phyloP scores from a whole-genome alignment of 2,329 filamentous ascomycete genomes.

The Helminthosporium solani region DNA sequence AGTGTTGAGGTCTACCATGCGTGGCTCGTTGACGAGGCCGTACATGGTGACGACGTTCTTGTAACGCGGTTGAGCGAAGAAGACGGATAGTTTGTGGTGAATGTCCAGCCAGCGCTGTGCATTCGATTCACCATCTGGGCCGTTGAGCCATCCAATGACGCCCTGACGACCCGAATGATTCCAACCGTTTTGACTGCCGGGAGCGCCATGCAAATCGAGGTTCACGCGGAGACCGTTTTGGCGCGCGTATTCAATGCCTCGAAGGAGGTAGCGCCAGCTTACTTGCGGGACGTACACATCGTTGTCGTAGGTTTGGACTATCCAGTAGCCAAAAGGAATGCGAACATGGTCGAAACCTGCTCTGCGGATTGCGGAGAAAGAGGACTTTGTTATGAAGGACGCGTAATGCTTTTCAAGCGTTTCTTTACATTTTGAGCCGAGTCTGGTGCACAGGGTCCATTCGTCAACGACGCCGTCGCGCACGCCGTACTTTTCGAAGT shows the following conservation, averaged over 20 bases:
- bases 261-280: constrained; percentile 89
- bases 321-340: constrained; percentile 95
- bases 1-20: constrained; percentile 69
- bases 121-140: constrained; percentile 78
- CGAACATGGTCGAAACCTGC: constrained; percentile 96
- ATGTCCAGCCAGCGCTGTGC: constrained; percentile 80
- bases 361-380: constrained; percentile 78
- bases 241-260: constrained; percentile 89
- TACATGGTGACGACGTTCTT: constrained; percentile 91
- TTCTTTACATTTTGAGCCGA: constrained; percentile 66
- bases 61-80: constrained; percentile 93
- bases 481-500: constrained; percentile 69
- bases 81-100: constrained; percentile 81
- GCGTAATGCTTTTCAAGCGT: constrained; percentile 91
- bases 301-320: constrained; percentile 76
- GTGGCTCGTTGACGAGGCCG: constrained; percentile 90
- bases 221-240: constrained; percentile 92
- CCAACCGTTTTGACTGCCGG: constrained; percentile 96
- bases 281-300: constrained; percentile 87
- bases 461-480: constrained; percentile 77
- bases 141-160: constrained; percentile 82
- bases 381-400: constrained; percentile 79
- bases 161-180: constrained; percentile 90
- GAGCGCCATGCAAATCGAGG: constrained; percentile 86
- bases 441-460: constrained; percentile 71